phyloP scores from a whole-genome alignment of 768 basidiomycete species.

The Boletales sp. region DNA sequence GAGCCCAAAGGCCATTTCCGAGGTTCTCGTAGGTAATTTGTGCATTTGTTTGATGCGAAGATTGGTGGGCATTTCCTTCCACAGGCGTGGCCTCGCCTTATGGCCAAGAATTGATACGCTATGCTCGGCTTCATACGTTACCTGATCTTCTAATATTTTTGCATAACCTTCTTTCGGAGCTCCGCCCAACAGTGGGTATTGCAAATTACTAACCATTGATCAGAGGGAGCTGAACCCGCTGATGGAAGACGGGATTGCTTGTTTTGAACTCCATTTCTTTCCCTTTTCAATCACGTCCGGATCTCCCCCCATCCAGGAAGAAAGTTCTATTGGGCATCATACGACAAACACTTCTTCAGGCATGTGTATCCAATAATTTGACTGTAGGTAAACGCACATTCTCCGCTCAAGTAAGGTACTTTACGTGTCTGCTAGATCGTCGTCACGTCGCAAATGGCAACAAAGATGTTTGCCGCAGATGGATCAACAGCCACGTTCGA shows the following conservation, averaged over 20 bases:
- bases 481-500: constrained; percentile 66
- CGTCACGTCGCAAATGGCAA: constrained; percentile 65
- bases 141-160: constrained; percentile 58
- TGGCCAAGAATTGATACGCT: constrained; percentile 21
- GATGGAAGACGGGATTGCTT: constrained; percentile 47
- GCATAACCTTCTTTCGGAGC: constrained; percentile 46
- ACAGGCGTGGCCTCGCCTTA: constrained; percentile 43
- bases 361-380: constrained; percentile 44
- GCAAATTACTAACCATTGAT: constrained; percentile 8
- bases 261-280: constrained; percentile 67
- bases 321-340: constrained; percentile 46
- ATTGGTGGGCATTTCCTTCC: constrained; percentile 4
- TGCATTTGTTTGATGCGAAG: constrained; percentile 7
- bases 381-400: constrained; percentile 37
- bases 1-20: constrained; percentile 34
- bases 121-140: constrained; percentile 39
- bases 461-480: constrained; percentile 61
- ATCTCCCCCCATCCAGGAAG: constrained; percentile 37
- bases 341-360: constrained; percentile 49
- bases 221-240: constrained; percentile 6
- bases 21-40: constrained; percentile 23
- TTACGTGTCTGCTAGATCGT: constrained; percentile 38
- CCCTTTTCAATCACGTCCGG: constrained; percentile 53
- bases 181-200: constrained; percentile 46
- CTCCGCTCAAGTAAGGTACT: background rate